Evolutionary conservation across 176 grass and related monocot species (phyloP).

Genomic region (Bromus sterilis): DNA sequence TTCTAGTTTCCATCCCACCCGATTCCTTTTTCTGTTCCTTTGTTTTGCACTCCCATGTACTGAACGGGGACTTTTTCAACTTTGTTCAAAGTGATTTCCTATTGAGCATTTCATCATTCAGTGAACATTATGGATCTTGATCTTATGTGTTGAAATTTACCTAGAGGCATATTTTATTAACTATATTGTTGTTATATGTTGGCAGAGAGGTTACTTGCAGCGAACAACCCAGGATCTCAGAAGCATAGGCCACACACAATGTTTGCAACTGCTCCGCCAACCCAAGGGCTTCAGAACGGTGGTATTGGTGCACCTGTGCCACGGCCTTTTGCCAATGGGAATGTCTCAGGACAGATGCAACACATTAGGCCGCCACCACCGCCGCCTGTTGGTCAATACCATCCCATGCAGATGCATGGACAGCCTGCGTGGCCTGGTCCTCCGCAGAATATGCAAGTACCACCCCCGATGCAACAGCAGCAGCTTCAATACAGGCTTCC

Average conservation of each 20-base stretch:
- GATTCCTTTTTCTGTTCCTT: background rate
- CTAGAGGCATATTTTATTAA: background rate
- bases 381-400: constrained; percentile 55
- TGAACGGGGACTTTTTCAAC: background rate
- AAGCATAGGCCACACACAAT: constrained; percentile 82
- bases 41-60: background rate
- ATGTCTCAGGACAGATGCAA: constrained; percentile 34
- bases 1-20: background rate
- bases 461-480: constrained; percentile 26
- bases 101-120: background rate
- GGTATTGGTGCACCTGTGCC: constrained; percentile 38
- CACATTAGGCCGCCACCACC: constrained; percentile 44
- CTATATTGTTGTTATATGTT: background rate
- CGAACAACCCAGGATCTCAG: constrained; percentile 69
- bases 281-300: constrained; percentile 44
- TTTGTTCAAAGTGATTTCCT: background rate
- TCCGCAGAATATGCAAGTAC: constrained; percentile 18
- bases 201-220: constrained; percentile 59
- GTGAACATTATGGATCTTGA: background rate
- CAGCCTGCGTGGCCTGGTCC: constrained; percentile 55
- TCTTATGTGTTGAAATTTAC: background rate
- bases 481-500: constrained; percentile 48
- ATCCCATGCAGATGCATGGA: constrained; percentile 61
- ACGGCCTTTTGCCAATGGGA: constrained; percentile 59
- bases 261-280: constrained; percentile 84